Evolutionary conservation across 352 stramenopile species (phyloP), one percentile per base, ranked within the genome.

Genomic region (Pythium rhizo-oryzae): DNA sequence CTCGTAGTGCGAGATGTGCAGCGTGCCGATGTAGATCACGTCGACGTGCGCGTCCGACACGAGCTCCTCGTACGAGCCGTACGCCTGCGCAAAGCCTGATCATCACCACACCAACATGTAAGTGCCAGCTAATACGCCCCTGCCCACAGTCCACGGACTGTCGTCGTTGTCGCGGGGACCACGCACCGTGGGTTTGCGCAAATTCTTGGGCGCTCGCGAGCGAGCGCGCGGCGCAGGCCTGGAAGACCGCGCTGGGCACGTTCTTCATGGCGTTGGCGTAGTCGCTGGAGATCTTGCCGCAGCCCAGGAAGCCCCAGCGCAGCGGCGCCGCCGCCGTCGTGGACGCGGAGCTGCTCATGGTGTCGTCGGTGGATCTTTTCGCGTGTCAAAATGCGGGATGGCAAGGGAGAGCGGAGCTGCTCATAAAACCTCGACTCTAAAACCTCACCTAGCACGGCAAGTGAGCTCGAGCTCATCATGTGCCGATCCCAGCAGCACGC

Each of bases 11-110:
- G 84, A 85, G 12, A 85, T 81, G 74, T 98, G 91, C 19, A 98
- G 65, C 51, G 93, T 98, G 39, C 90, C 93, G 50, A 98, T 85
- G 78, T 98, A 98, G n/a, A 98, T 82, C 56, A 97, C 87, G 51
- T 98, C 89, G 7, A 98, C 84, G 7, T 89, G 63, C 0, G 81
- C 25, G 73, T 98, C 92, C 4, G 72, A 41, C 25, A 82, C 79
- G 23, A 98, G 78, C 61, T 88, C 78, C 41, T 96, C 83, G 74
- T 98, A 98, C 49, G 80, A 92, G 23, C 82, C 91, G 71, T 97
- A 94, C 1, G 81, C 75, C 0, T 51, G 76, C 13, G 78, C 57
- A 70, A 96, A 80, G 16, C 73, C 79, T 89, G 56, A 39, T 18
- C 37, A 28, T 33, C 18, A 56, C 28, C 4, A 16, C 9, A n/a